Evolutionary conservation across 805 yeast genomes (phyloP).

Genomic region (Blastobotrys parvus): DNA sequence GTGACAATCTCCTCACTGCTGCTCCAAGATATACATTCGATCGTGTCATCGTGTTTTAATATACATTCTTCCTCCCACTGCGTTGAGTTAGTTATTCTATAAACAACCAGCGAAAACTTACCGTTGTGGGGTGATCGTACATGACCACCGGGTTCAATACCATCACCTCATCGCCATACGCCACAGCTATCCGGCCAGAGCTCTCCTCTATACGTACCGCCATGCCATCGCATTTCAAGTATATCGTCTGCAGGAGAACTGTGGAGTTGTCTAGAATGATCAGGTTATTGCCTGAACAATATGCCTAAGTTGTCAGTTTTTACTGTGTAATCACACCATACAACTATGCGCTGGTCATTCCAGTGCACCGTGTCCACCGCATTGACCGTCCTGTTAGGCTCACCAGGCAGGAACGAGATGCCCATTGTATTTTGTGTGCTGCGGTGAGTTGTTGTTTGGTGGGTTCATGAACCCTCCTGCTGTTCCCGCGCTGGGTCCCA

Average conservation of each 20-base stretch:
- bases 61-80: slow-evolving; percentile 7
- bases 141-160: slow-evolving; percentile 19
- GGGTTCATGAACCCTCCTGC: too few relatives aligned
- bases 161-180: slow-evolving; percentile 14
- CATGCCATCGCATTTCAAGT: slow-evolving; percentile 55
- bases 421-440: too few relatives aligned
- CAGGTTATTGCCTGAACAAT: slow-evolving; percentile 84
- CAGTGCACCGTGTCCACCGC: slow-evolving; percentile 55
- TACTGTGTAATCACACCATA: slow-evolving; percentile 14
- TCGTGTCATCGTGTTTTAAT: slow-evolving; percentile 20
- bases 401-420: slow-evolving; percentile 64
- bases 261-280: slow-evolving; percentile 51
- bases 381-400: slow-evolving; percentile 53
- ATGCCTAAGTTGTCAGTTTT: slow-evolving; percentile 33
- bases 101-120: slow-evolving; percentile 2
- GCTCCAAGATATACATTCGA: slow-evolving; percentile 50
- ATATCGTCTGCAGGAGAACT: slow-evolving; percentile 64
- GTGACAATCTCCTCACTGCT: slow-evolving; percentile 44
- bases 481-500: too few relatives aligned
- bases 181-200: slow-evolving; percentile 41
- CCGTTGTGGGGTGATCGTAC: slow-evolving; percentile 15
- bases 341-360: slow-evolving; percentile 53
- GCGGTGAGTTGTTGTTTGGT: too few relatives aligned
- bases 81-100: not conserved
- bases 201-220: slow-evolving; percentile 55